These are phyloP conservation scores for Sporothrix mexicana DNA, from an alignment of 2,329 filamentous ascomycete species.

Conservation along the genomic window DNA sequence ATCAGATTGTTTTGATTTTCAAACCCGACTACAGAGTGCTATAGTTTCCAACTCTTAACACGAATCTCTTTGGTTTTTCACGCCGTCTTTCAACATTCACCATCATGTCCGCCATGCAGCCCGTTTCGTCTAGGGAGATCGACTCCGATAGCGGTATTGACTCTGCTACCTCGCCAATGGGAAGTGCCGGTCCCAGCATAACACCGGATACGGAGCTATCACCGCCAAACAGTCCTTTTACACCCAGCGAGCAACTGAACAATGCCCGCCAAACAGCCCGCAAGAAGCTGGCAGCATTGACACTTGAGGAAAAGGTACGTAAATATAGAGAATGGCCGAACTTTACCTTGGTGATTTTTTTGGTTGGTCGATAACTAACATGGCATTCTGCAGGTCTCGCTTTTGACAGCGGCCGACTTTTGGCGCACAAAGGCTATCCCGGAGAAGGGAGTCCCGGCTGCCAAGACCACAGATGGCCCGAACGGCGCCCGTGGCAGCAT, in stretches of 20 bases:
- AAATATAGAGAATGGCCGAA: not conserved
- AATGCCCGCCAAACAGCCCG: constrained; percentile 51
- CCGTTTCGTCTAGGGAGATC: constrained; percentile 41
- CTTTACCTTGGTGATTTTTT: too few relatives aligned
- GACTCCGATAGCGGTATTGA: constrained; percentile 46
- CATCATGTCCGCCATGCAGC: constrained; percentile 29
- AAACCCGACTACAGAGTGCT: too few relatives aligned
- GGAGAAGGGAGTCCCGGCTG: constrained; percentile 65
- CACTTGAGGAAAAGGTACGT: constrained; percentile 63
- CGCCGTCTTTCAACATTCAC: not conserved
- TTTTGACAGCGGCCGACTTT: constrained; percentile 68
- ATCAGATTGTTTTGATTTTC: not conserved
- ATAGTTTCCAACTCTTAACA: not conserved
- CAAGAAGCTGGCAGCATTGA: constrained; percentile 59
- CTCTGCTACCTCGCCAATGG: constrained; percentile 46
- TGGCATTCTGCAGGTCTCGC: constrained; percentile 54
- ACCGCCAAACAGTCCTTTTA: constrained; percentile 52
- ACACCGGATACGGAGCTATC: constrained; percentile 60
- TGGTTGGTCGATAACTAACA: not conserved
- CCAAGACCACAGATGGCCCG: constrained; percentile 72
- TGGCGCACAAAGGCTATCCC: constrained; percentile 72
- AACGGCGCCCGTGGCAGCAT: constrained; percentile 72
- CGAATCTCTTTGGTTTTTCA: not conserved
- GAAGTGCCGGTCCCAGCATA: constrained; percentile 48
- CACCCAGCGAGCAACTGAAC: constrained; percentile 45